These are phyloP conservation scores for Aspergillus sergii DNA, from an alignment of 2,329 filamentous ascomycete species.

Conservation along the genomic window DNA sequence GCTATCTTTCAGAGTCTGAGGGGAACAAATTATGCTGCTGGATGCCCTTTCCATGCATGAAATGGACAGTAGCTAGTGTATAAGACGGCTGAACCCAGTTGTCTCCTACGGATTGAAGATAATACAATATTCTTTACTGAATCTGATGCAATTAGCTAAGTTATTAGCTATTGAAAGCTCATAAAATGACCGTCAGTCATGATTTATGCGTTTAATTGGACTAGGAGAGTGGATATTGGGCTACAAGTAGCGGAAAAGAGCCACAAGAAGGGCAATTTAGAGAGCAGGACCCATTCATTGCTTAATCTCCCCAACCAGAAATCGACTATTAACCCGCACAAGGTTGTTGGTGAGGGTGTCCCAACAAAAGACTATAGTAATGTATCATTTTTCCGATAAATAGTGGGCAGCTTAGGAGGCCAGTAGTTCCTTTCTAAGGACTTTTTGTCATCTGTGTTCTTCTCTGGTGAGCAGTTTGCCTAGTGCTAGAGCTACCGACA, in stretches of 20 bases:
- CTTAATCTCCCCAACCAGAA: background rate
- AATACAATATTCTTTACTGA: background rate
- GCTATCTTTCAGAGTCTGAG: conserved; percentile 6
- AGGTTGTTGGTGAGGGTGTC: background rate
- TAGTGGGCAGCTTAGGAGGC: background rate
- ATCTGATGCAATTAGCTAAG: background rate
- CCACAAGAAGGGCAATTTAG: background rate
- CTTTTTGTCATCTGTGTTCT: background rate
- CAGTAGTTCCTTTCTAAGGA: rapidly evolving
- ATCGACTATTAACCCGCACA: background rate
- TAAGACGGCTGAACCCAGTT: no score
- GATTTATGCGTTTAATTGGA: background rate
- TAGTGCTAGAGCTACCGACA: background rate
- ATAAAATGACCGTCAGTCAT: background rate
- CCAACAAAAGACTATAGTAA: background rate
- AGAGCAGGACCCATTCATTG: background rate
- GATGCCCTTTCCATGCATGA: conserved; percentile 12
- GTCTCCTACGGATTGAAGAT: background rate
- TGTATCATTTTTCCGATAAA: background rate
- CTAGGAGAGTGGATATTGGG: no score
- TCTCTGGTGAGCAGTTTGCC: background rate
- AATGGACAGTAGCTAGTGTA: background rate
- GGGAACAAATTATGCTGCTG: conserved; percentile 5
- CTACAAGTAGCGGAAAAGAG: background rate
- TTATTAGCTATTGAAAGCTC: background rate